Percentiles rank a stretch among this genome's conserved stretches.
Evolutionary conservation across 23 red algal genomes (phyloP).

Genomic region (Gracilaria vermiculophylla): DNA sequence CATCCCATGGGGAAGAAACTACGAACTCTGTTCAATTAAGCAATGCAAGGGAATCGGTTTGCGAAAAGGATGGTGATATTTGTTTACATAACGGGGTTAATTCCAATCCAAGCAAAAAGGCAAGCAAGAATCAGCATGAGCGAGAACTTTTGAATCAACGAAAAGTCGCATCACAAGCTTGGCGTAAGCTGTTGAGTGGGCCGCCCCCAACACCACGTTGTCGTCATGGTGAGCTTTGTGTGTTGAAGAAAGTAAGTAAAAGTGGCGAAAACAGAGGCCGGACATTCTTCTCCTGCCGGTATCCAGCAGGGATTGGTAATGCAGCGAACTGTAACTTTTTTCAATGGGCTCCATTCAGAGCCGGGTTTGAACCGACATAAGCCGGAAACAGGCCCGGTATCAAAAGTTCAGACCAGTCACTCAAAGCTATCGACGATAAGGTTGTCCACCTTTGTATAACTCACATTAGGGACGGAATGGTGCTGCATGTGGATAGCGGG

Average conservation of each 20-base stretch:
- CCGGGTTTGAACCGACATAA: slow-evolving; percentile 21
- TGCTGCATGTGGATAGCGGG: not conserved
- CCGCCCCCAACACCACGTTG: slow-evolving; percentile 57
- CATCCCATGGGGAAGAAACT: not conserved
- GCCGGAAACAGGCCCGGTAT: not conserved
- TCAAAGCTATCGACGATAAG: not conserved
- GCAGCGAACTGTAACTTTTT: slow-evolving; percentile 54
- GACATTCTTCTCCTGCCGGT: slow-evolving; percentile 59
- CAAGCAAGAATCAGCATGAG: not conserved
- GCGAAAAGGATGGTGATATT: not conserved
- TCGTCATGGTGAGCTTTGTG: slow-evolving; percentile 42
- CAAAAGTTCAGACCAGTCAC: not conserved
- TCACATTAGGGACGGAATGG: not conserved
- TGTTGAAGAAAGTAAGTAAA: slow-evolving; percentile 44
- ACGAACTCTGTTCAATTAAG: not conserved
- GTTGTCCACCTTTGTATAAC: not conserved
- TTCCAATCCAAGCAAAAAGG: not conserved
- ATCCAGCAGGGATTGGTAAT: slow-evolving; percentile 20
- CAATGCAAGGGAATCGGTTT: not conserved
- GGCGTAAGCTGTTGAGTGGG: slow-evolving; percentile 38
- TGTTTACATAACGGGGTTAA: not conserved
- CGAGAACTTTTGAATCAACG: not conserved
- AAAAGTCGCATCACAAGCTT: slow-evolving; percentile 13
- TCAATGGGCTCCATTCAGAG: slow-evolving; percentile 48
- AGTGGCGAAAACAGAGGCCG: slow-evolving; percentile 49